Percentiles rank a stretch among this genome's conserved stretches.
These are phyloP conservation scores for Discostella pseudostelligera DNA, from an alignment of 108 stramenopile species.

Conservation along the genomic window DNA sequence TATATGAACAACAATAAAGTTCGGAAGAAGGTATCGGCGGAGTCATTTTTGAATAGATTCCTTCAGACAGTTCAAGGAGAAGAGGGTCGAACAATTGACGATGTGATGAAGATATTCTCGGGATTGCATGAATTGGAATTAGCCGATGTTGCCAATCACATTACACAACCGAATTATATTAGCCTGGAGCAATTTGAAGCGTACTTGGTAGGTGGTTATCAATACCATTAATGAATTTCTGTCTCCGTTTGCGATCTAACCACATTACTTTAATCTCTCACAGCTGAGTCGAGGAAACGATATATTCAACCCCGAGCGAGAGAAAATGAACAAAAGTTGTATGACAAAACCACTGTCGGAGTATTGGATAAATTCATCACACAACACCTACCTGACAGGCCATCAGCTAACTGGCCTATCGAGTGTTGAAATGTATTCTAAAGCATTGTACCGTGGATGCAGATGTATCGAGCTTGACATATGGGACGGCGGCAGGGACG, in stretches of 20 bases:
- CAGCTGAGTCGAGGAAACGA: constrained; percentile 59
- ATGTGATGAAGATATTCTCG: constrained; percentile 52
- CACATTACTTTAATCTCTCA: not conserved
- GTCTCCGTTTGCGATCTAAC: not conserved
- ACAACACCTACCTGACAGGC: constrained; percentile 96
- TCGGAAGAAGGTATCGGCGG: constrained; percentile 45
- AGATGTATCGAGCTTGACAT: constrained; percentile 97
- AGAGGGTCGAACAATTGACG: constrained; percentile 39
- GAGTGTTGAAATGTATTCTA: constrained; percentile 78
- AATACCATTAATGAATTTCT: not conserved
- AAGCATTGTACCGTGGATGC: constrained; percentile 77
- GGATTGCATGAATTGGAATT: constrained; percentile 57
- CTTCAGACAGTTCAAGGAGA: constrained; percentile 59
- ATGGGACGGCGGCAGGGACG: constrained; percentile 85
- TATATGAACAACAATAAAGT: constrained; percentile 47
- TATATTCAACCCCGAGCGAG: constrained; percentile 63
- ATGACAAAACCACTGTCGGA: constrained; percentile 82
- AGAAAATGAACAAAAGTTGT: constrained; percentile 35
- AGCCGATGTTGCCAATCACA: constrained; percentile 58
- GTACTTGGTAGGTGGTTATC: constrained; percentile 41
- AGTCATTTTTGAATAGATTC: constrained; percentile 59
- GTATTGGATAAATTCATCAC: constrained; percentile 93
- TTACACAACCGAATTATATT: constrained; percentile 47
- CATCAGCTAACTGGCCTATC: constrained; percentile 87
- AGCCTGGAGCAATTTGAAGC: constrained; percentile 67